Evolutionary conservation across 305 asterid species (phyloP).

Genomic region (Plantago coronopus): DNA sequence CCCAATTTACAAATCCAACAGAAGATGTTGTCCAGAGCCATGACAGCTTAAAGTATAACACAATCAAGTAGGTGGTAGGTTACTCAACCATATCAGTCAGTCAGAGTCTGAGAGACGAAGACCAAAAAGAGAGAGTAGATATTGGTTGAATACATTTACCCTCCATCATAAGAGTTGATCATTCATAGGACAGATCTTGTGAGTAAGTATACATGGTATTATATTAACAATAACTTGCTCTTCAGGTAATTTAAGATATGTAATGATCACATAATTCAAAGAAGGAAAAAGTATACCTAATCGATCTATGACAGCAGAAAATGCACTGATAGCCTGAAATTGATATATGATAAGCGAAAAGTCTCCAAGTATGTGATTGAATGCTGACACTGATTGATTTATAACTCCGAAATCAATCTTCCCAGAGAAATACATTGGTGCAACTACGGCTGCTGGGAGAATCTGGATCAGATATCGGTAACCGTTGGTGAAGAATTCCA

Average conservation of each 20-base stretch:
- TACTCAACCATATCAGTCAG: too few species aligned
- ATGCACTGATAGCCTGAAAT: slow-evolving; percentile 92
- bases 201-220: slow-evolving; percentile 7
- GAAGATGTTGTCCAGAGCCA: too few species aligned
- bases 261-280: slow-evolving; percentile 18
- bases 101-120: too few species aligned
- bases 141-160: background rate
- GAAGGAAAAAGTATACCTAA: slow-evolving; percentile 49
- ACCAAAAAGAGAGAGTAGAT: too few species aligned
- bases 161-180: slow-evolving; percentile 2
- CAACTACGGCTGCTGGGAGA: slow-evolving; percentile 98
- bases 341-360: slow-evolving; percentile 79
- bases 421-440: slow-evolving; percentile 95
- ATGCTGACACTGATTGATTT: slow-evolving; percentile 86
- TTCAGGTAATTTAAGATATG: slow-evolving; percentile 13
- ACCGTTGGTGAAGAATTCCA: slow-evolving; percentile 93
- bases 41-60: too few species aligned
- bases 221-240: slow-evolving; percentile 1
- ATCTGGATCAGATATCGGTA: slow-evolving; percentile 86
- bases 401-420: slow-evolving; percentile 95
- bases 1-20: too few species aligned
- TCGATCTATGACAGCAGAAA: slow-evolving; percentile 89
- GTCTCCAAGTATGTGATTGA: slow-evolving; percentile 92
- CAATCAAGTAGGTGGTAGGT: too few species aligned
- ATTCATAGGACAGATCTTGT: too few species aligned